phyloP scores from a whole-genome alignment of 2,329 filamentous ascomycete genomes.

The Colletotrichum destructivum region DNA sequence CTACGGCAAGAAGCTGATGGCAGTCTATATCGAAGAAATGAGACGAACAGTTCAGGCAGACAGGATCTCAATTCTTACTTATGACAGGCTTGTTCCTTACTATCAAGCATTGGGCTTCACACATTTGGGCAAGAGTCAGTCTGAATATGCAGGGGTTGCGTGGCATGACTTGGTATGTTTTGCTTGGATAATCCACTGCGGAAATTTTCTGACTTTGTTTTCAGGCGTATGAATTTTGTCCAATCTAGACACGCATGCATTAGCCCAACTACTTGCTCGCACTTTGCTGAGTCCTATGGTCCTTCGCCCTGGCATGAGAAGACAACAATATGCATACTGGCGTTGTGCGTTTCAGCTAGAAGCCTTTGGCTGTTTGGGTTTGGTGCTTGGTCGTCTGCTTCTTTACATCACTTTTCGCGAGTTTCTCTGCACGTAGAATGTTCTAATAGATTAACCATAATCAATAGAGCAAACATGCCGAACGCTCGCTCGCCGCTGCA shows the following conservation, averaged over 20 bases:
- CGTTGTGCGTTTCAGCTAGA: no score
- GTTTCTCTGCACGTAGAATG: no score
- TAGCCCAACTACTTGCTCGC: neutral
- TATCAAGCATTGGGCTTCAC: slow-evolving; percentile 51
- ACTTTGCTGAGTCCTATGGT: neutral
- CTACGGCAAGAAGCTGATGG: slow-evolving; percentile 48
- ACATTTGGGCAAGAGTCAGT: slow-evolving; percentile 50
- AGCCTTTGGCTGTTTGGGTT: neutral
- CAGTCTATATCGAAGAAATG: slow-evolving; percentile 45
- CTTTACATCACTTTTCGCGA: no score
- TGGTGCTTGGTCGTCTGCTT: no score
- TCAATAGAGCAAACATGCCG: neutral
- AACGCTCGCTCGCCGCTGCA: slow-evolving; percentile 1
- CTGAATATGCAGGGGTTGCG: slow-evolving; percentile 49
- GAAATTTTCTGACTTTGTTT: neutral
- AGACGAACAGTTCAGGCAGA: slow-evolving; percentile 42
- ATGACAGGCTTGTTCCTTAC: slow-evolving; percentile 49
- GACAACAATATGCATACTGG: no score
- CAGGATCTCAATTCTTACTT: slow-evolving; percentile 50
- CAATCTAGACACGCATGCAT: no score
- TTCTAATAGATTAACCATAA: neutral
- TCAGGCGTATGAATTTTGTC: slow-evolving; percentile 18
- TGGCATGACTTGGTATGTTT: slow-evolving; percentile 51
- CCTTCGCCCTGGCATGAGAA: no score
- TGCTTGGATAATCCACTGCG: neutral